Percentiles rank a stretch among this genome's conserved stretches.
phyloP scores from a whole-genome alignment of 2,329 filamentous ascomycete genomes.

The Thelonectria discophora region DNA sequence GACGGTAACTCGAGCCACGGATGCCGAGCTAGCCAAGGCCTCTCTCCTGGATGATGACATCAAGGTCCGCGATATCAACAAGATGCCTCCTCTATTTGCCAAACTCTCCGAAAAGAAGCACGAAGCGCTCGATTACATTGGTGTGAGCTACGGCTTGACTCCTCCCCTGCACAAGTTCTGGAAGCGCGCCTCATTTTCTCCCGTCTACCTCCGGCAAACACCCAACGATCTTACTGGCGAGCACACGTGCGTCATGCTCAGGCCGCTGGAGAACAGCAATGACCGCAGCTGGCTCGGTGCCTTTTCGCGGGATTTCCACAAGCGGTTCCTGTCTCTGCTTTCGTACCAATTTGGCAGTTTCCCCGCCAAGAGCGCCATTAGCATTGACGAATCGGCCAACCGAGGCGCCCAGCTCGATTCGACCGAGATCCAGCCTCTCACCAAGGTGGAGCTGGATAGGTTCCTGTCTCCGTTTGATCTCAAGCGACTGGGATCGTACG shows the following conservation, averaged over 20 bases:
- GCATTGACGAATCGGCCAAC: conserved; percentile 86
- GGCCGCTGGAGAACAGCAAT: conserved; percentile 73
- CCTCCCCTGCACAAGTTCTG: conserved; percentile 92
- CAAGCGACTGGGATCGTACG: conserved; percentile 93
- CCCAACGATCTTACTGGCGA: conserved; percentile 96
- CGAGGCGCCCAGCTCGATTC: conserved; percentile 73
- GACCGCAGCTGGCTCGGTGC: conserved; percentile 88
- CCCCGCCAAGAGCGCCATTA: conserved; percentile 78
- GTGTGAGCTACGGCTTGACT: conserved; percentile 94
- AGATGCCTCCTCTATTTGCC: conserved; percentile 93
- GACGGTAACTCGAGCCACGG: conserved; percentile 80
- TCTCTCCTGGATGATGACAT: conserved; percentile 87
- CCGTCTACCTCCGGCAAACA: conserved; percentile 94
- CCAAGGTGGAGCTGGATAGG: conserved; percentile 78
- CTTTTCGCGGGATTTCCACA: conserved; percentile 92
- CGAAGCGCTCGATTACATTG: conserved; percentile 86
- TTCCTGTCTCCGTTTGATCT: conserved; percentile 90
- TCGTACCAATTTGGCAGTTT: conserved; percentile 94
- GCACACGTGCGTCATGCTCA: conserved; percentile 97
- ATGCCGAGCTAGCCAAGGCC: conserved; percentile 79
- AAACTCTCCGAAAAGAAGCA: conserved; percentile 86
- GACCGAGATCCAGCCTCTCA: conserved; percentile 62
- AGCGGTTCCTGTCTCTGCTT: conserved; percentile 87
- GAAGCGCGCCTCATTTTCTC: conserved; percentile 86
- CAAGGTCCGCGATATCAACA: conserved; percentile 85